A percentile compares a stretch with the other conserved stretches of the same genome.
Evolutionary conservation across 1,284 basidiomycete species (phyloP).

Genomic region (Pseudozyma thailandica): DNA sequence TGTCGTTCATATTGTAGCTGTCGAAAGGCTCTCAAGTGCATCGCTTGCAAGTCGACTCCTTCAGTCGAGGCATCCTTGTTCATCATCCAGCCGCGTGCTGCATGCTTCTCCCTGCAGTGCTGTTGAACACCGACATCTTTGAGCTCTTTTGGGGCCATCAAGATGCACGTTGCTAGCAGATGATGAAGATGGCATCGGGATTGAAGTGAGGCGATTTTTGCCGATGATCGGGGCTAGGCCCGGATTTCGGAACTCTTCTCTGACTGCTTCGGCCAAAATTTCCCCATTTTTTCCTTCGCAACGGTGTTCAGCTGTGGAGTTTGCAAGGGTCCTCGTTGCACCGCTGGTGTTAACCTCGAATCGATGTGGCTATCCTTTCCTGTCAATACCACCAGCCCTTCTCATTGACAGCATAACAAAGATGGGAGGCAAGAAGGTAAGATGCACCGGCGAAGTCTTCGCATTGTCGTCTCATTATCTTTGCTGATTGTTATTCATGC

Average conservation of each 20-base stretch:
- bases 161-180: too few relatives aligned
- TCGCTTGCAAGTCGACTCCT: too few relatives aligned
- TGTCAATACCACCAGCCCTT: constrained; percentile 2
- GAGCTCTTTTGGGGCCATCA: too few relatives aligned
- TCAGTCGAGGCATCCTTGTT: too few relatives aligned
- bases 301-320: constrained; percentile 1
- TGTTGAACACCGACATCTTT: too few relatives aligned
- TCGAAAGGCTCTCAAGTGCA: too few relatives aligned
- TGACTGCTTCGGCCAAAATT: neutral
- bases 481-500: too few relatives aligned
- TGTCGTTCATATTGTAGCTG: too few relatives aligned
- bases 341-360: neutral
- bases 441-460: constrained; percentile 1
- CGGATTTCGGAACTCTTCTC: neutral
- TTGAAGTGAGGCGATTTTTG: neutral
- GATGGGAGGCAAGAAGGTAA: constrained; percentile 62
- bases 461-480: neutral
- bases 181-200: neutral
- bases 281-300: neutral
- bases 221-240: neutral
- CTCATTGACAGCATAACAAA: constrained; percentile 4
- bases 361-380: neutral
- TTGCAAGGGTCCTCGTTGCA: constrained; percentile 7
- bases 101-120: too few relatives aligned
- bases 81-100: too few relatives aligned